Evolutionary conservation across 2,329 filamentous ascomycete species (phyloP).

Genomic region (Aspergillus viridinutans): DNA sequence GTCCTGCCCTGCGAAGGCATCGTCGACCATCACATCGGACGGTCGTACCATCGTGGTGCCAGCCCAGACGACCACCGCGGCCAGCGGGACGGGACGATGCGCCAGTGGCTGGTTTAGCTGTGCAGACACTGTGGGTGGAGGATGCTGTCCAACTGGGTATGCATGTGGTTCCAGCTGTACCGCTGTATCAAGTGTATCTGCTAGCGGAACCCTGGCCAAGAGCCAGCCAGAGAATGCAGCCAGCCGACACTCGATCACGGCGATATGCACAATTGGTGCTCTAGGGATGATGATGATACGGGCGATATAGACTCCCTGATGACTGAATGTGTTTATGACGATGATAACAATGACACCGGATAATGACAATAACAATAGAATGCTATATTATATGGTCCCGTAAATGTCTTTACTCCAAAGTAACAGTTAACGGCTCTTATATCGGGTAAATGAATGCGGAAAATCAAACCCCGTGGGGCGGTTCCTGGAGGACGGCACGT

Average conservation of each 20-base stretch:
- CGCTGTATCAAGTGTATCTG: constrained; percentile 46
- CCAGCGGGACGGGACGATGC: constrained; percentile 49
- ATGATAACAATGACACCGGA: background rate
- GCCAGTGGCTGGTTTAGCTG: constrained; percentile 75
- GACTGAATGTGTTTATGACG: background rate
- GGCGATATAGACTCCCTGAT: constrained; percentile 1
- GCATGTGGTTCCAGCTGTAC: constrained; percentile 71
- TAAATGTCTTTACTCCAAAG: background rate
- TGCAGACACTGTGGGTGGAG: constrained; percentile 62
- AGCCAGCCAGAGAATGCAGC: constrained; percentile 24
- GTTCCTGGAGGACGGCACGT: background rate
- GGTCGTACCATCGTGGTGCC: constrained; percentile 69
- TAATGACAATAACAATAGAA: constrained; percentile 2
- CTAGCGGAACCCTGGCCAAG: constrained; percentile 51
- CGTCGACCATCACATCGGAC: constrained; percentile 60
- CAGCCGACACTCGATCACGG: constrained; percentile 4
- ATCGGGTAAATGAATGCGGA: background rate
- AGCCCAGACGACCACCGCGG: constrained; percentile 40
- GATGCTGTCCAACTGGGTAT: constrained; percentile 80
- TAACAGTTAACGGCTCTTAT: no score
- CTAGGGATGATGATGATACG: constrained; percentile 11
- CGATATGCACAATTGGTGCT: constrained; percentile 4
- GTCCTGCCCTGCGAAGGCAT: constrained; percentile 67
- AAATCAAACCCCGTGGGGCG: constrained; percentile 4
- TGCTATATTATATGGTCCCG: background rate